Conservation (phyloP, 2,329 filamentous ascomycete genomes). For the Pseudocercospora cruenta region DNA sequence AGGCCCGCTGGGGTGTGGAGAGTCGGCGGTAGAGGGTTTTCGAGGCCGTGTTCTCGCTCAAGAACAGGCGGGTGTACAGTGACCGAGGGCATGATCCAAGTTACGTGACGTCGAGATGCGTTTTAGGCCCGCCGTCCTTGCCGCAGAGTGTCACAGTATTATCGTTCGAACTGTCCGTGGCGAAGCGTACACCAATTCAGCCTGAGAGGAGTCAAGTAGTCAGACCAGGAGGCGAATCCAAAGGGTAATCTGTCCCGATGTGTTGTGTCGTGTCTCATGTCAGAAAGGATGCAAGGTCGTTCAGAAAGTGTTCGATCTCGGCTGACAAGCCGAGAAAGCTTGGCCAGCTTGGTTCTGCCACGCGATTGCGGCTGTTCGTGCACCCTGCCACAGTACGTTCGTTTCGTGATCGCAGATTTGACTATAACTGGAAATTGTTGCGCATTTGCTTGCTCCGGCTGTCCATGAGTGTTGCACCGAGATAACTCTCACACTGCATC, state of each 20-base stretch:
- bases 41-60: background rate
- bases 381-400: background rate
- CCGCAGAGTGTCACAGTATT: background rate
- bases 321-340: background rate
- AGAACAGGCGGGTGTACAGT: background rate
- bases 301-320: too few relatives aligned
- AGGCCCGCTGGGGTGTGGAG: constrained; percentile 88
- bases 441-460: background rate
- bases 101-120: constrained; percentile 3
- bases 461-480: background rate
- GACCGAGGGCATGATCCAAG: constrained; percentile 5
- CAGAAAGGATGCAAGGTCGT: too few relatives aligned
- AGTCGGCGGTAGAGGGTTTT: constrained; percentile 73
- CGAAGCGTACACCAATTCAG: background rate
- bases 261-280: too few relatives aligned
- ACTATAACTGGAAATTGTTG: background rate
- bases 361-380: too few relatives aligned
- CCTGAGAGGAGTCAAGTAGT: background rate
- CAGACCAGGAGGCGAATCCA: background rate
- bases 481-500: background rate
- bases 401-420: background rate
- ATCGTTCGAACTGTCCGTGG: background rate
- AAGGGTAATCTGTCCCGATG: background rate
- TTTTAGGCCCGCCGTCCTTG: background rate
- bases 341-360: background rate